phyloP scores from a whole-genome alignment of 2,329 filamentous ascomycete genomes.

The Didymella pomorum region DNA sequence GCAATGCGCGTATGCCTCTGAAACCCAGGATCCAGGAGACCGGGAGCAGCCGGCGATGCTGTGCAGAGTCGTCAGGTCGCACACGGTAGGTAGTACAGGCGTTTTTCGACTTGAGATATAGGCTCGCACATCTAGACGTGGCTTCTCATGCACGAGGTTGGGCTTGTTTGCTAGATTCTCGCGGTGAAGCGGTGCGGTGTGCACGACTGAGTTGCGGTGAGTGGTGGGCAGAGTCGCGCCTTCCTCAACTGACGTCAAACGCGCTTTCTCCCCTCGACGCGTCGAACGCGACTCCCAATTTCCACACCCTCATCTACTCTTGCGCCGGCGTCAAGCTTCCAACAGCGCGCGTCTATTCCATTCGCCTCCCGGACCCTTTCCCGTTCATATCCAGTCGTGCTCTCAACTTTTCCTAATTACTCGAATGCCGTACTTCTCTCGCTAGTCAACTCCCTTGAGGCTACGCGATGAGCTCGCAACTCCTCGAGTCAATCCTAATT shows the following conservation, averaged over 20 bases:
- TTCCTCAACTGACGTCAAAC: conserved; percentile 30
- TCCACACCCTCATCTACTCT: conserved; percentile 19
- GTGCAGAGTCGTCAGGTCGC: not conserved
- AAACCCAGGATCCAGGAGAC: not conserved
- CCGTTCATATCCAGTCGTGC: conserved; percentile 2
- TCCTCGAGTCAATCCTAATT: conserved; percentile 33
- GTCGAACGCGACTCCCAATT: conserved; percentile 14
- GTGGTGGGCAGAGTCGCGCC: conserved; percentile 23
- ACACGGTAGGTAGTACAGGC: conserved; percentile 6
- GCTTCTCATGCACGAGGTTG: not conserved
- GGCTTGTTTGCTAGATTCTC: conserved; percentile 4
- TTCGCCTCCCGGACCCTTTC: conserved; percentile 3
- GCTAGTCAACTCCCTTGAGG: not conserved
- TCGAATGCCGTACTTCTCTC: conserved; percentile 16
- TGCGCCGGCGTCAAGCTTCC: conserved; percentile 17
- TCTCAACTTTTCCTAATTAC: not conserved
- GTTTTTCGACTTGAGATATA: not conserved
- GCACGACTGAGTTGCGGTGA: conserved; percentile 17
- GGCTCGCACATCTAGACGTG: not conserved
- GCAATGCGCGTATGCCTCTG: not conserved
- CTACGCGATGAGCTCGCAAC: conserved; percentile 25
- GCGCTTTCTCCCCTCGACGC: conserved; percentile 15
- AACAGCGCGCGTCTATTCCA: conserved; percentile 16
- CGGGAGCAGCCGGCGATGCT: conserved; percentile 4
- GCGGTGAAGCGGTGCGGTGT: conserved; percentile 10